Evolutionary conservation across 345 rosid species (phyloP).

Genomic region (Eucalyptus cloeziana): DNA sequence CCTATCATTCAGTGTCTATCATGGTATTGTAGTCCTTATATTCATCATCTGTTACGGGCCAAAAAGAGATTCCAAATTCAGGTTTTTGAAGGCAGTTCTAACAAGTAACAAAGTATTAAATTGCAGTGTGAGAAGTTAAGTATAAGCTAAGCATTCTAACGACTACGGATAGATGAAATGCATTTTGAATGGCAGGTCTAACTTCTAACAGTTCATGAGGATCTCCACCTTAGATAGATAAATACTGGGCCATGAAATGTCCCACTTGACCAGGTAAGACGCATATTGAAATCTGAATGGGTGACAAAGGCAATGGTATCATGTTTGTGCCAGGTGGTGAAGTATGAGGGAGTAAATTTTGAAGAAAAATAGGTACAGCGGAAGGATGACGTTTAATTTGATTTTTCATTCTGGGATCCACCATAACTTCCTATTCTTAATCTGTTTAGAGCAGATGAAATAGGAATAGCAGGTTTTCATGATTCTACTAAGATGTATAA

Average conservation of each 20-base stretch:
- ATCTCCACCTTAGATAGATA: background rate
- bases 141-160: background rate
- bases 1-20: background rate
- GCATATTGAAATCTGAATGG: background rate
- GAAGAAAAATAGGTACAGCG: background rate
- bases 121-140: background rate
- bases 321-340: background rate
- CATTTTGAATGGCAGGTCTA: background rate
- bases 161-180: background rate
- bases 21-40: background rate
- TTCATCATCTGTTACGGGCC: background rate
- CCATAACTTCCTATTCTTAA: background rate
- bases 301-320: background rate
- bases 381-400: background rate
- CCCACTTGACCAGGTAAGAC: background rate
- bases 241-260: background rate
- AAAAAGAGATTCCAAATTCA: background rate
- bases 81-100: background rate
- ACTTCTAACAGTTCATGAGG: background rate
- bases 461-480: no score
- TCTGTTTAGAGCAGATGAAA: no score
- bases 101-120: background rate
- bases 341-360: background rate
- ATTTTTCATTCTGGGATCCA: background rate
- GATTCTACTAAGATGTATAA: no score